Evolutionary conservation across 257 asterid species (phyloP), one percentile per base, ranked within the genome.

Genomic region (Ballota nigra): DNA sequence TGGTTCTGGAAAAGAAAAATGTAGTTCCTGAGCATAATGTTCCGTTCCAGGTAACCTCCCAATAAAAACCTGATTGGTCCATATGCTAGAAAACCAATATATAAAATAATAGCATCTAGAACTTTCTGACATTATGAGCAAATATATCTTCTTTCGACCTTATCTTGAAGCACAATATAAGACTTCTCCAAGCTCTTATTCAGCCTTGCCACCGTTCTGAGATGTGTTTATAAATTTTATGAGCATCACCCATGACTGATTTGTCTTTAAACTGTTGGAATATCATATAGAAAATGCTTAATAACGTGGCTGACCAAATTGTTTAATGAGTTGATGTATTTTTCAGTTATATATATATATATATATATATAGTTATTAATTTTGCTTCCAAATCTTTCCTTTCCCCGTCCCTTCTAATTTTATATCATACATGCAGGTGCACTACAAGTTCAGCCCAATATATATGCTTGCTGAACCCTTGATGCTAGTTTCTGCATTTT

Each of bases 391-490:
- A 45, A 13, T 45, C 53, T 45, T 15, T 13, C 20, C 18, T 15
- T 45, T 29, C 5, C 16, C 51, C 51, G 31, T 4, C 53, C 61
- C 15, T 62, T 31, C 43, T 36, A 19, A 41, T 40, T 52, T 13
- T 24, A 60, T 11, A 61, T 76, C 34, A 31, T 66, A 33, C 58
- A 29, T 87, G 88, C 98, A 95, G 99, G 98, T 95, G 60, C 81
- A 88, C 71, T 95, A 95, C 88, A 83, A 81, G 77, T 95, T 95
- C 97, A 85, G 83, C 76, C 91, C 86, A 36, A 38, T 88, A 69
- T 95, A 82, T 77, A 95, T 95, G 99, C 96, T 95, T 31, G 99
- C 98, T 0, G 99, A 95, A 80, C 99, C 99, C 56, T 45, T 95
- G 90, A 89, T 95, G 97, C 83, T 95, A 33, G 82, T 40, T 69